Evolutionary conservation across 805 yeast genomes (phyloP).

Genomic region (Candida sonorensis): DNA sequence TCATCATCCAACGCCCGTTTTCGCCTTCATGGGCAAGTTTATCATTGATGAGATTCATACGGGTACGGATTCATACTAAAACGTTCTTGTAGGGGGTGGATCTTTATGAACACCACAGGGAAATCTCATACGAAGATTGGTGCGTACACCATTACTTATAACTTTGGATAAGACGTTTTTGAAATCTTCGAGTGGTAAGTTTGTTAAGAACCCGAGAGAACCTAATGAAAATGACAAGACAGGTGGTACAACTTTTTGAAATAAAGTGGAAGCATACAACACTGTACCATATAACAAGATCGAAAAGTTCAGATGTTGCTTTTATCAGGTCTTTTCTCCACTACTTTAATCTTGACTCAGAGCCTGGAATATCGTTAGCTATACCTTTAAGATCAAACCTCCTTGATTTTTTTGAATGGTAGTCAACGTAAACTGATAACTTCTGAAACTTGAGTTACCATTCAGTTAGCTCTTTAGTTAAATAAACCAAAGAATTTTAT

Average conservation of each 20-base stretch:
- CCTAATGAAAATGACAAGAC: conserved; percentile 85
- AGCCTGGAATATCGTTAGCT: conserved; percentile 38
- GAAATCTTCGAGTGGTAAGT: conserved; percentile 73
- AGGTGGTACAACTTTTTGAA: conserved; percentile 86
- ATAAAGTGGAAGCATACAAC: conserved; percentile 76
- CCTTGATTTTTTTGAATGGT: conserved; percentile 51
- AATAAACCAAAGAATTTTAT: conserved; percentile 66
- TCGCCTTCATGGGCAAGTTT: conserved; percentile 80
- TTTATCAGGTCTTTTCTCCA: conserved; percentile 63
- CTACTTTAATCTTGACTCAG: conserved; percentile 43
- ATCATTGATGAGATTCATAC: conserved; percentile 81
- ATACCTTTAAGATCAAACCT: conserved; percentile 58
- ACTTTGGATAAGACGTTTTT: conserved; percentile 49
- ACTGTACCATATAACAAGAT: conserved; percentile 91
- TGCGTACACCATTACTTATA: conserved; percentile 63
- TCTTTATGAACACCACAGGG: conserved; percentile 64
- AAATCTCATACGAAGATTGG: conserved; percentile 80
- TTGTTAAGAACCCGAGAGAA: conserved; percentile 86
- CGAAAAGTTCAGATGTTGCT: conserved; percentile 44
- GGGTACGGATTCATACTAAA: conserved; percentile 30
- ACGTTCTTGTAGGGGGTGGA: conserved; percentile 89
- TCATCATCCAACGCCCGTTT: conserved; percentile 20
- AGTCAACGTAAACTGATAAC: conserved; percentile 61
- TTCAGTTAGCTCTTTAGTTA: conserved; percentile 73
- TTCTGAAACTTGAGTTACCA: conserved; percentile 50